phyloP scores from a whole-genome alignment of 306 rosid genomes.

The Alnus rubra region DNA sequence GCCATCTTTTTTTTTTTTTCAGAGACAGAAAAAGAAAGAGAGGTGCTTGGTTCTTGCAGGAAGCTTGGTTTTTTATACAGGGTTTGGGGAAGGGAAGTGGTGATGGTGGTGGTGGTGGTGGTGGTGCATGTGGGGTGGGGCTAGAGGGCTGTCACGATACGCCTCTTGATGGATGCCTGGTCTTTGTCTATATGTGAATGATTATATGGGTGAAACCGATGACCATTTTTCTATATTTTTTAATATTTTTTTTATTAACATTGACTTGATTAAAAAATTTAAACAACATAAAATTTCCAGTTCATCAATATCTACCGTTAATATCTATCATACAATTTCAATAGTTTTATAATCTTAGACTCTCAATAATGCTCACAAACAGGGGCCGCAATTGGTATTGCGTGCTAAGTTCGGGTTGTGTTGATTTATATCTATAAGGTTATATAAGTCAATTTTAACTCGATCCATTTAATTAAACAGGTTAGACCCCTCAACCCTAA shows the following conservation, averaged over 20 bases:
- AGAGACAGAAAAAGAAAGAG: conserved; percentile 6
- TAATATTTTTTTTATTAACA: not conserved
- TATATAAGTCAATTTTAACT: no score
- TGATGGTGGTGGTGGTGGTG: conserved; percentile 16
- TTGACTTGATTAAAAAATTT: no score
- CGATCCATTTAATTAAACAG: no score
- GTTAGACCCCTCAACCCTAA: no score
- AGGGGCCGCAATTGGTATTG: no score
- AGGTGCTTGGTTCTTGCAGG: not conserved
- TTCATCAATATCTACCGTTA: no score
- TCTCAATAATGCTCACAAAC: not conserved
- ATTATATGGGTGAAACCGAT: conserved; percentile 48
- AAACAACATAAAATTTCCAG: no score
- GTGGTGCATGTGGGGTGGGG: conserved; percentile 7
- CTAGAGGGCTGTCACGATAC: not conserved
- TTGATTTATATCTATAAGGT: no score
- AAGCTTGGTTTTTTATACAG: not conserved
- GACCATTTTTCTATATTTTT: conserved; percentile 22
- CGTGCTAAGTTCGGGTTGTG: no score
- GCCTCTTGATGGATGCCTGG: not conserved
- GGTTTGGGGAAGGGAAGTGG: conserved; percentile 8
- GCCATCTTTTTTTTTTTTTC: not conserved
- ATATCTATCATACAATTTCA: no score
- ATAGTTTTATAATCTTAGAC: no score
- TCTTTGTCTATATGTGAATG: conserved; percentile 53